Evolutionary conservation across 306 rosid species (phyloP).

Genomic region (Gleditsia sinensis): DNA sequence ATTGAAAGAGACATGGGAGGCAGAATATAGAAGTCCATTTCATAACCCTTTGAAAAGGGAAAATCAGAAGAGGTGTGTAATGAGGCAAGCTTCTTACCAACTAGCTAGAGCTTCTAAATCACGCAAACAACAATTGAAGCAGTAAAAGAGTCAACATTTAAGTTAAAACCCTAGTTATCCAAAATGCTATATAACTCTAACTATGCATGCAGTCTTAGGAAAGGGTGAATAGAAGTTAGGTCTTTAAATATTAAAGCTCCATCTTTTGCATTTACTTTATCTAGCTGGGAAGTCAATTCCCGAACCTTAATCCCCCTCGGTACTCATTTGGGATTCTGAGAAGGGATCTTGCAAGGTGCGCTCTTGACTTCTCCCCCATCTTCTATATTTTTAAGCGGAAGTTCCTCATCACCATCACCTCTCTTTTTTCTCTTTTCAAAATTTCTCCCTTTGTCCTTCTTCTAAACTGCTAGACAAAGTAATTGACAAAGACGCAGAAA

Average conservation of each 20-base stretch:
- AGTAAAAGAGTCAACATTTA: neutral
- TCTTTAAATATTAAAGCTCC: constrained; percentile 22
- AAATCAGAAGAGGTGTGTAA: neutral
- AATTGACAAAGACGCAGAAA: neutral
- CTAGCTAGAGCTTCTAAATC: constrained; percentile 31
- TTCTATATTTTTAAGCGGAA: constrained; percentile 36
- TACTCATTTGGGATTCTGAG: constrained; percentile 25
- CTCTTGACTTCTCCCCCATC: constrained; percentile 87
- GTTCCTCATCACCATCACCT: constrained; percentile 32
- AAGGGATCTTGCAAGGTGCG: constrained; percentile 86
- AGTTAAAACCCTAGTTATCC: constrained; percentile 35
- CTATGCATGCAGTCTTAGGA: constrained; percentile 20
- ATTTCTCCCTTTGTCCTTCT: constrained; percentile 29
- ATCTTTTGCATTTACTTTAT: constrained; percentile 28
- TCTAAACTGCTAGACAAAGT: constrained; percentile 37
- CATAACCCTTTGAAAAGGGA: constrained; percentile 32
- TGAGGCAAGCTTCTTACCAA: constrained; percentile 29
- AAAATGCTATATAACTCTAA: constrained; percentile 33
- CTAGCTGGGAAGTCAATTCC: constrained; percentile 85
- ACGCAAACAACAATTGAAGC: constrained; percentile 24
- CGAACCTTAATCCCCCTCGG: constrained; percentile 82
- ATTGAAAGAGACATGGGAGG: neutral
- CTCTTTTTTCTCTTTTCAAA: constrained; percentile 4
- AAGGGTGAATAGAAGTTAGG: constrained; percentile 41
- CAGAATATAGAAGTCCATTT: constrained; percentile 35